Evolutionary conservation across 169 alveolate genomes (phyloP), one percentile per base, ranked within the genome.

Genomic region (Cryptosporidium ryanae): DNA sequence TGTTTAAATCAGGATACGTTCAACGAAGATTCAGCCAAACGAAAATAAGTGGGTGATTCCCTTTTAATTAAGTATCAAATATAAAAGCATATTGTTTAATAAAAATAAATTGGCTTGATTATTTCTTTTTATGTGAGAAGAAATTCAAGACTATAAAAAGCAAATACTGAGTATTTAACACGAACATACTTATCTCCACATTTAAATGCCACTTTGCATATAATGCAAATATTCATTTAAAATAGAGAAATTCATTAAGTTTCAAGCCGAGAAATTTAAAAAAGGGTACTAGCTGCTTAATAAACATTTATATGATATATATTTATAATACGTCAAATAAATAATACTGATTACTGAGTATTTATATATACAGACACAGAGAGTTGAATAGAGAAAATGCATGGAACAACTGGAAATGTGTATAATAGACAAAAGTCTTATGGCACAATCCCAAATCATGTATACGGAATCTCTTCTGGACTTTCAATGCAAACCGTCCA

Each of bases 401-500:
- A 76, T 10, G 23, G 49, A 10, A 31, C 32, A 18, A 76, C 34
- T 59, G 71, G 29, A 57, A 76, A 21, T 61, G 64, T 76, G 18
- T 61, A 76, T n/a, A 76, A 76, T 55, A 55, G 87, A 23, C 87
- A 76, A 46, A 76, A 76, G 71, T n/a, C 71, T 29, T 61, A 76
- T 46, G 76, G 76, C 31, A 61, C 87, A 13, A 38, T 38, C 46
- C 25, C 68, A 6, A 63, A 63, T 1, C 71, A 55, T 59, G 76
- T 70, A 15, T 76, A 18, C 38, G 71, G 87, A 17, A 38, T 76
- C 44, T 38, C 46, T 38, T 55, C 76, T 12, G 87, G 87, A 21
- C 71, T 76, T 15, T 76, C 87, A 1, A 76, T 76, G 87, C 87
- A 76, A 21, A 61, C 87, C 31, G 71, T 76, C 1, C 87, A 76